Base-by-base conservation (phyloP, 768 basidiomycete species). In the Pleurotus sapidus region DNA sequence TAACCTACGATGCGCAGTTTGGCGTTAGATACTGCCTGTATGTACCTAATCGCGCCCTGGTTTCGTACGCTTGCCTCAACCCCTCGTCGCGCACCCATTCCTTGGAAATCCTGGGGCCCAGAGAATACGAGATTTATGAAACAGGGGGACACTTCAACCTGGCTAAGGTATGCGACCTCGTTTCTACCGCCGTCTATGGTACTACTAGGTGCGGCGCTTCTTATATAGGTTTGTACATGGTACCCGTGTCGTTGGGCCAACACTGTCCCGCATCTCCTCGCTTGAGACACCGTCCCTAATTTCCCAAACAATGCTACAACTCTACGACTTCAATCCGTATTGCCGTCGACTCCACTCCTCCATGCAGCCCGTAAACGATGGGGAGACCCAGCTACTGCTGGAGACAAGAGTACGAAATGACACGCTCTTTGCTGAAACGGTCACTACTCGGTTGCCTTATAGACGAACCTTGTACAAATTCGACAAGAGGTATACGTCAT, bases 101-200 rank as follows among this genome's bases (percentile, higher is more conserved):
- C 49, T 5, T 63, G 64, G 64, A 20, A 39, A 4, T 40, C 46
- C 2, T 65, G 64, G 64, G 64, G 64, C 25, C 60, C 60, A 4
- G 14, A 39, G 9, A 50, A 60, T 15, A 65, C 62, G 2, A 50
- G 62, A 8, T 57, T 65, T 7, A 37, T 65, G 11, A 15, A 40
- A 12, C 27, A 42, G 2, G 53, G 58, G 1, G 37, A 45, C 23
- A 50, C 55, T 25, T 63, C 42, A 23, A n/a, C 20, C 5, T 45
- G 64, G 62, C 51, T 57, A n/a, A 40, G 64, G 62, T 63, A 54
- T 17, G 30, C 11, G 59, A 49, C 48, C 42, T 45, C 5, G 15
- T 3, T 45, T 45, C 42, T 45, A 45, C 42, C 1, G 20, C 15
- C n/a, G 4, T 51, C 7, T n/a, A 20, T 20, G 20, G 20, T 20